A percentile compares a stretch with the other conserved stretches of the same genome.
Conservation (phyloP, 805 yeast species). For the Saccharomycopsis fibuligera region DNA sequence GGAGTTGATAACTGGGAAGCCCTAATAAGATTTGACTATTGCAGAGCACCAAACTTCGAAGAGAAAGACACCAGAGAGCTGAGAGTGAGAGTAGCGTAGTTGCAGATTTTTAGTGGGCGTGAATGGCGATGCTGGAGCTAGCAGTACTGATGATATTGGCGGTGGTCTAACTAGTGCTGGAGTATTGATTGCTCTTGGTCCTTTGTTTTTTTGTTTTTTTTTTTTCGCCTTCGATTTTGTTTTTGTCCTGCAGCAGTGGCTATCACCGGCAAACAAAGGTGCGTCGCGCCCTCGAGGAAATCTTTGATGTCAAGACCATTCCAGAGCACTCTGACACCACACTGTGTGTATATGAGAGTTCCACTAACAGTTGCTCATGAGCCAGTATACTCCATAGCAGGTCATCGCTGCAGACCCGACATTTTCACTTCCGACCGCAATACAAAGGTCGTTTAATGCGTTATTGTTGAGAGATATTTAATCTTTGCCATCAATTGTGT, state of each 20-base stretch:
- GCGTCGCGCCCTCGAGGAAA: no score
- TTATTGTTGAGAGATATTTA: no score
- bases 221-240: background rate
- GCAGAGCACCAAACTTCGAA: background rate
- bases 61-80: background rate
- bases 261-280: background rate
- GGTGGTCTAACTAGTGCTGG: background rate
- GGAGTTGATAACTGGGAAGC: background rate
- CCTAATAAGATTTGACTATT: background rate
- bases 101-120: background rate
- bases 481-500: no score
- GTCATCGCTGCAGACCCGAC: background rate
- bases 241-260: background rate
- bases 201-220: background rate
- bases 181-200: background rate
- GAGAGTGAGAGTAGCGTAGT: background rate
- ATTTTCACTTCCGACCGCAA: no score
- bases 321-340: no score
- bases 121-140: background rate
- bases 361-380: no score
- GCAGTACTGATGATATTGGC: background rate
- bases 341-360: no score
- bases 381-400: background rate
- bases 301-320: no score
- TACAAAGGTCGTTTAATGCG: no score